These are phyloP conservation scores for Ganoderma leucocontextum DNA, from an alignment of 1,284 basidiomycete genomes.

Conservation along the genomic window DNA sequence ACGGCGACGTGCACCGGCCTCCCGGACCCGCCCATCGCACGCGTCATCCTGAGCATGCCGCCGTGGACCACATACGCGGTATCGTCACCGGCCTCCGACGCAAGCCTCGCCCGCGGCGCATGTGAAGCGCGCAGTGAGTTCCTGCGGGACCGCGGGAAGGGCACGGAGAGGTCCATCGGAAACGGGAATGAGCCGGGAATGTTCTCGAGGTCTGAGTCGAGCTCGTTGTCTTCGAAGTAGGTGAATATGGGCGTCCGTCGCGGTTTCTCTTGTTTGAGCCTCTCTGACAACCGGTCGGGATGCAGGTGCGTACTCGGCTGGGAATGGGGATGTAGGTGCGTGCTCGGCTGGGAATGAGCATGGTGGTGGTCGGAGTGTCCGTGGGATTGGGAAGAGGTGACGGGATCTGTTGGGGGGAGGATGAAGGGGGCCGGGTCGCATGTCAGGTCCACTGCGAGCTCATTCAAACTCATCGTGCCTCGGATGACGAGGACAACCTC, in stretches of 20 bases:
- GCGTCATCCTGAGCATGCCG: conserved; percentile 83
- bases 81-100: conserved; percentile 31
- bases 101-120: conserved; percentile 11
- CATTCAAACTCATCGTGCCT: conserved; percentile 86
- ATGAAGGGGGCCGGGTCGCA: conserved; percentile 76
- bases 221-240: conserved; percentile 25
- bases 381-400: conserved; percentile 13
- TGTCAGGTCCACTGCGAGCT: conserved; percentile 83
- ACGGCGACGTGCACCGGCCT: conserved; percentile 83
- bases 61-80: conserved; percentile 71
- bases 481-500: conserved; percentile 81
- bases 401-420: conserved; percentile 41
- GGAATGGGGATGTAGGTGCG: not conserved
- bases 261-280: conserved; percentile 32
- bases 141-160: conserved; percentile 28
- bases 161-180: conserved; percentile 41
- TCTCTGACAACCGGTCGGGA: not conserved
- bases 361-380: not conserved
- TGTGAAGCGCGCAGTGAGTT: conserved; percentile 14
- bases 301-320: conserved; percentile 10
- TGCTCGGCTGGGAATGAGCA: conserved; percentile 2
- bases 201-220: conserved; percentile 39
- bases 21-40: conserved; percentile 78
- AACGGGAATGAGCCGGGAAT: conserved; percentile 44
- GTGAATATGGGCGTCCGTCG: conserved; percentile 9